Evolutionary conservation across 495 filamentous ascomycete genomes (phyloP).

Genomic region (Aspergillus haitiensis): DNA sequence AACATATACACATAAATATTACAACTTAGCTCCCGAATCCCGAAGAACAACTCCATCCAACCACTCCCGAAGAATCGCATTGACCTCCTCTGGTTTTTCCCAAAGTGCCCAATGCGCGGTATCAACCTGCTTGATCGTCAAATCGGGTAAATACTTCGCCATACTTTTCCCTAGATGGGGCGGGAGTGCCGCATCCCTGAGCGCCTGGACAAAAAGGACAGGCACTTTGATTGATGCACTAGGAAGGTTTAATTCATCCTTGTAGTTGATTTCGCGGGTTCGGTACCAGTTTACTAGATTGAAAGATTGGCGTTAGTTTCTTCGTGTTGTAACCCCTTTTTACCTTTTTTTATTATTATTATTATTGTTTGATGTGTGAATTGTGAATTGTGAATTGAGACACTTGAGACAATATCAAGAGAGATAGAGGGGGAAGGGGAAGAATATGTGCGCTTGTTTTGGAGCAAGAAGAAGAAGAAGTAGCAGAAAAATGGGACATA

Average conservation of each 20-base stretch:
- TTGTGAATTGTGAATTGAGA: too few relatives aligned
- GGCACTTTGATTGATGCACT: constrained; percentile 61
- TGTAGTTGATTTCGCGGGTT: constrained; percentile 65
- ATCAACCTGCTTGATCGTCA: constrained; percentile 59
- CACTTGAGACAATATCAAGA: too few relatives aligned
- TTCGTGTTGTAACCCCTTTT: too few relatives aligned
- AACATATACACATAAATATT: constrained; percentile 1
- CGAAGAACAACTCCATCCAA: constrained; percentile 43
- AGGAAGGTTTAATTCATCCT: constrained; percentile 65
- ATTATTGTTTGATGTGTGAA: too few relatives aligned
- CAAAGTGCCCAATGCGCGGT: constrained; percentile 70
- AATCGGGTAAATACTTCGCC: constrained; percentile 60
- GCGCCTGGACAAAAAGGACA: constrained; percentile 70
- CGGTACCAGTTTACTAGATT: constrained; percentile 77
- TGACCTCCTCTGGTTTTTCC: constrained; percentile 61
- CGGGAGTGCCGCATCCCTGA: constrained; percentile 65
- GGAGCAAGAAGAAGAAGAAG: background rate
- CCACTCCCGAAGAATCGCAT: constrained; percentile 48
- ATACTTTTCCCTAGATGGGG: constrained; percentile 66
- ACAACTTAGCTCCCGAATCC: constrained; percentile 27
- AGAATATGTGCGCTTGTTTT: background rate
- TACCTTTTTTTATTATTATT: too few relatives aligned
- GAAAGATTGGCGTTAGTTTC: constrained; percentile 3
- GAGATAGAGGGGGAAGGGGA: background rate
- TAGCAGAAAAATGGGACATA: constrained; percentile 36